Percentiles rank a stretch among this genome's conserved stretches.
These are phyloP conservation scores for Rhytidiadelphus loreus DNA, from an alignment of 225 moss, liverwort and hornwort genomes.

Conservation along the genomic window DNA sequence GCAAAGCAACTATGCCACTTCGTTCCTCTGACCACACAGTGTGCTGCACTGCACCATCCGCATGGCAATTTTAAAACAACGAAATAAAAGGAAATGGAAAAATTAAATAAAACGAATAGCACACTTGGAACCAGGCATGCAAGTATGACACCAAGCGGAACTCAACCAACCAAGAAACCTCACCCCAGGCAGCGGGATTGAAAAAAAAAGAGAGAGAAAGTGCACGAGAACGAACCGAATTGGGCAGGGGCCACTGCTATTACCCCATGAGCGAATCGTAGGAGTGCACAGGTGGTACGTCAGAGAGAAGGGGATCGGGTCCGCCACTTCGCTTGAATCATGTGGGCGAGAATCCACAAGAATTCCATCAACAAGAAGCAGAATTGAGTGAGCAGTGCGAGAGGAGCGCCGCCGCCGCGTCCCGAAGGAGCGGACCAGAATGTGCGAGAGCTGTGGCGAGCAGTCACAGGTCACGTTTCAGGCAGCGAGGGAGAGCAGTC, in stretches of 20 bases:
- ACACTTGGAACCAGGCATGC: not conserved
- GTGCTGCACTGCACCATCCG: not conserved
- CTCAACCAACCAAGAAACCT: conserved; percentile 1
- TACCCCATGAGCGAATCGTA: conserved; percentile 4
- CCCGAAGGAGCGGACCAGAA: conserved; percentile 44
- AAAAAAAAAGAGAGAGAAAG: not conserved
- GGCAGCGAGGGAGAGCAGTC: not conserved
- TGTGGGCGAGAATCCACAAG: not conserved
- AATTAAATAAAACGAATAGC: not conserved
- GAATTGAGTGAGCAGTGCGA: not conserved
- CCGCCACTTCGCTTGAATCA: not conserved
- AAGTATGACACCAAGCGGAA: not conserved
- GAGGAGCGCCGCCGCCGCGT: conserved; percentile 27
- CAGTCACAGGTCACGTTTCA: not conserved
- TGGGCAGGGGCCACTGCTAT: not conserved
- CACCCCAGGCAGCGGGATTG: not conserved
- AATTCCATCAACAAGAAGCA: not conserved
- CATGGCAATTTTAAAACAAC: not conserved
- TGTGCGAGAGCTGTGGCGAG: not conserved
- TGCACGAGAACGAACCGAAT: not conserved
- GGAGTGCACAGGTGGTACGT: not conserved
- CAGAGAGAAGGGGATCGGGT: not conserved
- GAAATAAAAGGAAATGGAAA: not conserved
- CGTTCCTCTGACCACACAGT: not conserved
- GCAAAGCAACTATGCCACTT: not conserved